Evolutionary conservation across 176 grass and related monocot genomes (phyloP).

Genomic region (Neostapfia colusana): DNA sequence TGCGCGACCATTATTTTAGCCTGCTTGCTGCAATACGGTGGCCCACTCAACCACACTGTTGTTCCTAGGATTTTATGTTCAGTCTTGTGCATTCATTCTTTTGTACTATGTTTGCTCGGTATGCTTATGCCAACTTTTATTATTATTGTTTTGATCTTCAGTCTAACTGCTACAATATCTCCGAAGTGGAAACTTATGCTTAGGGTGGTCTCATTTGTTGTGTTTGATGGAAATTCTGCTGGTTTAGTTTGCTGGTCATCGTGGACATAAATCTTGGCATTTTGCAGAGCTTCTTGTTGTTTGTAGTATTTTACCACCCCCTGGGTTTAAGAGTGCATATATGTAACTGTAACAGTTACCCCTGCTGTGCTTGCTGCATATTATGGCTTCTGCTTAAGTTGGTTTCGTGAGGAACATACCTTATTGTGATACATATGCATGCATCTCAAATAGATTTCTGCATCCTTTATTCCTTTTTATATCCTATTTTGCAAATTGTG

Average conservation of each 20-base stretch:
- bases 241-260: slow-evolving; percentile 3
- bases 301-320: neutral
- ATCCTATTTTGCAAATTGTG: slow-evolving; percentile 17
- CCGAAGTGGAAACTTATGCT: neutral
- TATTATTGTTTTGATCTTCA: neutral
- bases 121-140: slow-evolving; percentile 33
- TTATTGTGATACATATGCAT: slow-evolving; percentile 23
- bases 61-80: slow-evolving; percentile 40
- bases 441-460: slow-evolving; percentile 23
- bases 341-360: neutral
- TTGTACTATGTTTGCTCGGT: neutral
- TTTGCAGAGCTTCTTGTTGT: neutral
- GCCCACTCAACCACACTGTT: slow-evolving; percentile 24
- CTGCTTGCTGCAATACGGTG: slow-evolving; percentile 8
- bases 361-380: slow-evolving; percentile 11
- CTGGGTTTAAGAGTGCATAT: neutral
- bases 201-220: neutral
- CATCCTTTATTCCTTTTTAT: slow-evolving; percentile 1
- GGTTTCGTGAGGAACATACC: neutral
- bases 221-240: neutral
- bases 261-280: neutral
- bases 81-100: slow-evolving; percentile 5
- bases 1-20: slow-evolving; percentile 3
- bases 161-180: slow-evolving; percentile 17
- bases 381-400: neutral